phyloP scores from a whole-genome alignment of 208 protist species.

The Crithidia expoeki region DNA sequence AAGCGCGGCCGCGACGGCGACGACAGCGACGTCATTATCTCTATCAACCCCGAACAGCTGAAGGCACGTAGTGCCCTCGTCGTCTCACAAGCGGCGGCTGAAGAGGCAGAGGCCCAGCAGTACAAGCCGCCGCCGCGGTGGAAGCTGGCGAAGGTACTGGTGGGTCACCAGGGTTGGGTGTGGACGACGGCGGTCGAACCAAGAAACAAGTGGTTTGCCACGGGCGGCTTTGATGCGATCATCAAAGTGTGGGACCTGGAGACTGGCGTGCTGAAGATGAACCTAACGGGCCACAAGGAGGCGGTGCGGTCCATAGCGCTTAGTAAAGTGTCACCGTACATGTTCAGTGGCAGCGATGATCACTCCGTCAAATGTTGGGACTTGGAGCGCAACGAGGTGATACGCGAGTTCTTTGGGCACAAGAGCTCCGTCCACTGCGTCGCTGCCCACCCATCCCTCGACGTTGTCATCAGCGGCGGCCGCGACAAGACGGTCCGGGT shows the following conservation, averaged over 20 bases:
- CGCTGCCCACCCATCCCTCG: constrained; percentile 96
- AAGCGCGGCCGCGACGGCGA: constrained; percentile 48
- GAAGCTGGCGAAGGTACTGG: constrained; percentile 95
- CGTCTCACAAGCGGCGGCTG: constrained; percentile 29
- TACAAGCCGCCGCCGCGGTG: constrained; percentile 79
- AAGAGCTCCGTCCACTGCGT: constrained; percentile 93
- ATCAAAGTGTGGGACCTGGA: constrained; percentile 99
- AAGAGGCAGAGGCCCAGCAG: constrained; percentile 20
- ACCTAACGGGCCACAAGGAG: constrained; percentile 98
- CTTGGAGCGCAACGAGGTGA: constrained; percentile 95
- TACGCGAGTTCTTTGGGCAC: constrained; percentile 98
- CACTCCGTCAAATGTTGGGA: constrained; percentile 99
- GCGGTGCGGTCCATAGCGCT: constrained; percentile 88
- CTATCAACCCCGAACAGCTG: constrained; percentile 55
- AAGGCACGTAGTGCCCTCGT: constrained; percentile 55
- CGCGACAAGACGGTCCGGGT: constrained; percentile 95
- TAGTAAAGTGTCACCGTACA: constrained; percentile 95
- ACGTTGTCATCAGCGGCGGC: constrained; percentile 98
- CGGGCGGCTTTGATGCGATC: constrained; percentile 97
- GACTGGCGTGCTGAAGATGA: constrained; percentile 96
- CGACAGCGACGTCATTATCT: constrained; percentile 45
- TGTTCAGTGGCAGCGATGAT: constrained; percentile 99
- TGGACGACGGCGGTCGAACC: constrained; percentile 96
- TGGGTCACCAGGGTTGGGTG: constrained; percentile 97
- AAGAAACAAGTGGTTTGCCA: constrained; percentile 99